Evolutionary conservation across 352 stramenopile genomes (phyloP).

Genomic region (Globisporangium rhizosaccharum): DNA sequence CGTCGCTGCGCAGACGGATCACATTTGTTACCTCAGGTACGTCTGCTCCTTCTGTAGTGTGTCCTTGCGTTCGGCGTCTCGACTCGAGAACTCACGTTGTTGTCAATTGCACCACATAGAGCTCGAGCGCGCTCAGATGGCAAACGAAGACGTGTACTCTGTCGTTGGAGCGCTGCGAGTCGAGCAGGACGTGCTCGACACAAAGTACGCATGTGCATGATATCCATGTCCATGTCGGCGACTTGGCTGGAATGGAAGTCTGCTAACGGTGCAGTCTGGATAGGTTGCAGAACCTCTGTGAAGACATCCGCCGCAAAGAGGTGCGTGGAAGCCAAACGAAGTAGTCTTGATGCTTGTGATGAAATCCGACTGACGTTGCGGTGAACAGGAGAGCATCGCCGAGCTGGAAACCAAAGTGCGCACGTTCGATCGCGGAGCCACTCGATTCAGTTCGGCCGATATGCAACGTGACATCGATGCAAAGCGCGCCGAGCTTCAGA

Average conservation of each 20-base stretch:
- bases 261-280: background rate
- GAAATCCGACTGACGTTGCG: conserved; percentile 6
- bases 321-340: conserved; percentile 8
- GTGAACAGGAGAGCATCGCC: conserved; percentile 20
- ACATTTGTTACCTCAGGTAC: conserved; percentile 31
- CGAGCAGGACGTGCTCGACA: conserved; percentile 26
- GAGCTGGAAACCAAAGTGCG: conserved; percentile 24
- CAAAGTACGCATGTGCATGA: conserved; percentile 14
- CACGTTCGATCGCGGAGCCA: conserved; percentile 8
- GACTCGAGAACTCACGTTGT: conserved; percentile 2
- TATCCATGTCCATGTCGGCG: background rate
- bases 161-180: conserved; percentile 18
- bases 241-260: background rate
- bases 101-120: conserved; percentile 14
- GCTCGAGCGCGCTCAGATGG: conserved; percentile 39
- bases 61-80: background rate
- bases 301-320: conserved; percentile 24
- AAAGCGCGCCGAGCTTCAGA: conserved; percentile 6
- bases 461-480: conserved; percentile 11
- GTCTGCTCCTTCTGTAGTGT: background rate
- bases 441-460: background rate
- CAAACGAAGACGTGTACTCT: conserved; percentile 40
- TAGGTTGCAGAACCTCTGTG: conserved; percentile 23
- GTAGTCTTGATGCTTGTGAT: background rate
- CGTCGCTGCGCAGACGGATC: conserved; percentile 32